These are phyloP conservation scores for Colletotrichum truncatum DNA, from an alignment of 2,329 filamentous ascomycete genomes.

Conservation along the genomic window DNA sequence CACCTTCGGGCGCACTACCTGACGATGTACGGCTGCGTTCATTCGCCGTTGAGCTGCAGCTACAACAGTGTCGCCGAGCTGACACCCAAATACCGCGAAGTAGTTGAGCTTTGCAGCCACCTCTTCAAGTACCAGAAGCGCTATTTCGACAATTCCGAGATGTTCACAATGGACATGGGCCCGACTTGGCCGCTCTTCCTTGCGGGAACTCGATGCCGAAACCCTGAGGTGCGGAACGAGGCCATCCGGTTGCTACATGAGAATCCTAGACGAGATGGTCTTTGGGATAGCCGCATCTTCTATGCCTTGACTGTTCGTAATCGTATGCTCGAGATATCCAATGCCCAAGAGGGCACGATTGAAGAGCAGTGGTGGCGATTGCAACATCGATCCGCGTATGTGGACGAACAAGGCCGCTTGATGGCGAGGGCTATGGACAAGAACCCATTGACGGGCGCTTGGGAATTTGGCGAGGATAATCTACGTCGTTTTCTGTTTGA, in stretches of 20 bases:
- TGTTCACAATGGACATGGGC: slow-evolving; percentile 41
- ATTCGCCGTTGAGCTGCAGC: slow-evolving; percentile 34
- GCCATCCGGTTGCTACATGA: slow-evolving; percentile 36
- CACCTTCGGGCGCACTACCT: slow-evolving; percentile 39
- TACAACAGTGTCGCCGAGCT: slow-evolving; percentile 33
- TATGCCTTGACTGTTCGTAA: slow-evolving; percentile 31
- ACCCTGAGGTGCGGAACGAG: slow-evolving; percentile 35
- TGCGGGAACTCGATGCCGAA: slow-evolving; percentile 37
- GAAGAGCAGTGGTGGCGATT: slow-evolving; percentile 34
- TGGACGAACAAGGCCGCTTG: slow-evolving; percentile 20
- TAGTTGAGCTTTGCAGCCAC: slow-evolving; percentile 34
- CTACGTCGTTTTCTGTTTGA: background rate
- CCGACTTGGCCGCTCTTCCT: slow-evolving; percentile 37
- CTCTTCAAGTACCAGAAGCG: slow-evolving; percentile 34
- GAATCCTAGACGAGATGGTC: slow-evolving; percentile 38
- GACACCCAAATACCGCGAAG: slow-evolving; percentile 38
- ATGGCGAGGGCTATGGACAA: slow-evolving; percentile 16
- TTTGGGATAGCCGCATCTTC: slow-evolving; percentile 37
- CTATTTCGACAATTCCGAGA: slow-evolving; percentile 2
- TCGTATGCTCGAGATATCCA: slow-evolving; percentile 32
- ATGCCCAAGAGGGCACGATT: slow-evolving; percentile 30
- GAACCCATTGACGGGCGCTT: slow-evolving; percentile 11
- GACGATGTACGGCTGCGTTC: slow-evolving; percentile 33
- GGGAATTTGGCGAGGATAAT: slow-evolving; percentile 15
- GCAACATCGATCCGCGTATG: slow-evolving; percentile 18